phyloP scores from a whole-genome alignment of 371 early-diverging fungal genomes.

The Coemansia sp. region DNA sequence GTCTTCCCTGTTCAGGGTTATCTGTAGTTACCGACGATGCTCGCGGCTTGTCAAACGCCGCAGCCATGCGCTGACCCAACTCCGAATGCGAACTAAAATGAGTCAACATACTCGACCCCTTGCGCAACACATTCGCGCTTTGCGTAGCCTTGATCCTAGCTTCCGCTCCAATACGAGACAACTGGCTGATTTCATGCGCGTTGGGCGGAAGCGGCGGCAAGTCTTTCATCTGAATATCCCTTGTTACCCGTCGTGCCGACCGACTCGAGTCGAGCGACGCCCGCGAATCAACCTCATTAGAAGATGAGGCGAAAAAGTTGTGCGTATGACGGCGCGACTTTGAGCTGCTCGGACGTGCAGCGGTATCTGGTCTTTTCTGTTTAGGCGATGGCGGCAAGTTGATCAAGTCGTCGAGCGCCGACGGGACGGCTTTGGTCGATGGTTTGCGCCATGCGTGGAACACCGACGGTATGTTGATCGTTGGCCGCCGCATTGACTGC shows the following conservation, averaged over 20 bases:
- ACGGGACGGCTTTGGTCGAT: slow-evolving; percentile 6
- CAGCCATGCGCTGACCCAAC: slow-evolving; percentile 25
- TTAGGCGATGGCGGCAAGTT: slow-evolving; percentile 30
- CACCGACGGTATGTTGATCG: slow-evolving; percentile 8
- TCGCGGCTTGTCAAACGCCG: slow-evolving; percentile 37
- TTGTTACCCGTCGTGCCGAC: slow-evolving; percentile 18
- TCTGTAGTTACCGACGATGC: slow-evolving; percentile 37
- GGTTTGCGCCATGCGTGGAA: slow-evolving; percentile 13
- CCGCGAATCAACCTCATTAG: background rate
- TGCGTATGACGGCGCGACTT: slow-evolving; percentile 44
- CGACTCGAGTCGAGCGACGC: slow-evolving; percentile 26
- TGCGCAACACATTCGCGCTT: slow-evolving; percentile 3
- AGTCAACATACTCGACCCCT: slow-evolving; percentile 17
- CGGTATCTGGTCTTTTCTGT: background rate
- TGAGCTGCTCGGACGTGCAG: background rate
- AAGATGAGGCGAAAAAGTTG: slow-evolving; percentile 45
- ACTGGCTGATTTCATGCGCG: slow-evolving; percentile 32
- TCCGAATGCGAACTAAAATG: slow-evolving; percentile 47
- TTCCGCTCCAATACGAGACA: slow-evolving; percentile 2
- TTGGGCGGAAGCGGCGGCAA: slow-evolving; percentile 48
- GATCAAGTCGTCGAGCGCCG: slow-evolving; percentile 1
- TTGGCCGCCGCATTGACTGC: slow-evolving; percentile 8
- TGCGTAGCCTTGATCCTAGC: slow-evolving; percentile 3
- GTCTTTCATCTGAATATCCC: slow-evolving; percentile 48
- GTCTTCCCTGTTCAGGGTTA: slow-evolving; percentile 5